Evolutionary conservation across 2,329 filamentous ascomycete species (phyloP).

Genomic region (Ophiostoma pallidulum): DNA sequence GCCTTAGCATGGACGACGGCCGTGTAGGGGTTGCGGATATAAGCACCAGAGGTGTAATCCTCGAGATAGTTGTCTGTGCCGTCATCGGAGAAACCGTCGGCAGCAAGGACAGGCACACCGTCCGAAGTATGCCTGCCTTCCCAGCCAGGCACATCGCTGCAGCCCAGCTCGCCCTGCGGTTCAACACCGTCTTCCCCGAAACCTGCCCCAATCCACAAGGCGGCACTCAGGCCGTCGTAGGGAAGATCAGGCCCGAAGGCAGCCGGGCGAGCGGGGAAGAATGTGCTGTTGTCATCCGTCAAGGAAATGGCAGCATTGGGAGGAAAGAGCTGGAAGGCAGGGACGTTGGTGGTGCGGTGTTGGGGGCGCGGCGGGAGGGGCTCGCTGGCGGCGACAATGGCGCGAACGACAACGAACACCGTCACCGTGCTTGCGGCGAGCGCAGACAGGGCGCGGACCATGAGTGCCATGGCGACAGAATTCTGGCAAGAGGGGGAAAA

Average conservation of each 20-base stretch:
- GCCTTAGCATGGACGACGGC: slow-evolving; percentile 1
- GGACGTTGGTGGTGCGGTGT: not conserved
- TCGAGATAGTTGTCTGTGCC: slow-evolving; percentile 81
- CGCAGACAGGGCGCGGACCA: slow-evolving; percentile 10
- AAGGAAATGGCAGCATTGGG: slow-evolving; percentile 93
- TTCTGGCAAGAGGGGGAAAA: not conserved
- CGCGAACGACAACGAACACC: slow-evolving; percentile 6
- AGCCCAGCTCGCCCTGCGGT: slow-evolving; percentile 79
- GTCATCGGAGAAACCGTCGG: slow-evolving; percentile 46
- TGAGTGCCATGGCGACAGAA: not conserved
- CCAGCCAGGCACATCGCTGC: slow-evolving; percentile 91
- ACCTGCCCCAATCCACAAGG: slow-evolving; percentile 87
- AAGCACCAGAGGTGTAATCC: slow-evolving; percentile 29
- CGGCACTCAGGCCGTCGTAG: slow-evolving; percentile 68
- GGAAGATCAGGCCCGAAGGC: slow-evolving; percentile 82
- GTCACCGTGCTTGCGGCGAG: slow-evolving; percentile 6
- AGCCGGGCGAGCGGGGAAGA: slow-evolving; percentile 86
- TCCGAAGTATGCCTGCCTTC: slow-evolving; percentile 41
- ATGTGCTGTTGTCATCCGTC: slow-evolving; percentile 96
- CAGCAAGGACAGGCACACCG: slow-evolving; percentile 29
- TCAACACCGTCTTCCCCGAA: slow-evolving; percentile 71
- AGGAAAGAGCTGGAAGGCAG: slow-evolving; percentile 71
- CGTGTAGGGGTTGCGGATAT: slow-evolving; percentile 8
- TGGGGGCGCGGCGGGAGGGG: not conserved
- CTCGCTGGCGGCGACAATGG: not conserved